Conservation (phyloP, 2,329 filamentous ascomycete species). For the Aspergillus cejpii region DNA sequence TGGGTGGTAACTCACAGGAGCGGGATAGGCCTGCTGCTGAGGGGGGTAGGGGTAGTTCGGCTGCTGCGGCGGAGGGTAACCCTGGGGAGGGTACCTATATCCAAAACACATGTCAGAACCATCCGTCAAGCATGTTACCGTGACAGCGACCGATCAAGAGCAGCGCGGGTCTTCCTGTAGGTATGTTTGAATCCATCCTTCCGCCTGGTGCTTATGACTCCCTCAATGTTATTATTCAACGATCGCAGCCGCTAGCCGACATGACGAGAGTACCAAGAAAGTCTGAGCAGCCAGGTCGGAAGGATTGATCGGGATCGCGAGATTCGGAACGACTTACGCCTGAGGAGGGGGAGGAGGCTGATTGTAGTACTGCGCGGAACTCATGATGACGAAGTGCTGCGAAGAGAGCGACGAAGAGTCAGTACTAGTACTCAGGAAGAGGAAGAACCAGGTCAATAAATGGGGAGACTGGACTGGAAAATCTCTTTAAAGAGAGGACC, state of each 20-base stretch:
- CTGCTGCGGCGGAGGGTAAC: conserved; percentile 27
- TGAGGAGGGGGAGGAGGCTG: conserved; percentile 35
- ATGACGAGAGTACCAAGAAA: no score
- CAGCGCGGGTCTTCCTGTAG: background rate
- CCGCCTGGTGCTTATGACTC: no score
- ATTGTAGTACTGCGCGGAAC: conserved; percentile 19
- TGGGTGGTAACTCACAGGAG: conserved; percentile 20
- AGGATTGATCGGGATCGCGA: background rate
- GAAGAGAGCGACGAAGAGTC: conserved; percentile 2
- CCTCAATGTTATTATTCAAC: no score
- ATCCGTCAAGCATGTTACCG: background rate
- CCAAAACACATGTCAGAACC: background rate
- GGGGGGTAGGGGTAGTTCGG: conserved; percentile 23
- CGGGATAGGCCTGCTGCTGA: conserved; percentile 26
- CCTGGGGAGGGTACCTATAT: conserved; percentile 23
- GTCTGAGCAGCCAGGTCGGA: no score
- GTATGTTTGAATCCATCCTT: no score
- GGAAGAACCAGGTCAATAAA: no score
- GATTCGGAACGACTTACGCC: conserved; percentile 25
- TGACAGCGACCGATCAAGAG: background rate
- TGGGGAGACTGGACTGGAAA: no score
- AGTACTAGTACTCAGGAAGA: background rate
- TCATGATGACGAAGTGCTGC: conserved; percentile 13
- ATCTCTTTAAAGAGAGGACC: conserved; percentile 7
- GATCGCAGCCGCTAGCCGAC: no score